Evolutionary conservation across 148 eudicot genomes (phyloP).

Genomic region (Limonium bicolor): DNA sequence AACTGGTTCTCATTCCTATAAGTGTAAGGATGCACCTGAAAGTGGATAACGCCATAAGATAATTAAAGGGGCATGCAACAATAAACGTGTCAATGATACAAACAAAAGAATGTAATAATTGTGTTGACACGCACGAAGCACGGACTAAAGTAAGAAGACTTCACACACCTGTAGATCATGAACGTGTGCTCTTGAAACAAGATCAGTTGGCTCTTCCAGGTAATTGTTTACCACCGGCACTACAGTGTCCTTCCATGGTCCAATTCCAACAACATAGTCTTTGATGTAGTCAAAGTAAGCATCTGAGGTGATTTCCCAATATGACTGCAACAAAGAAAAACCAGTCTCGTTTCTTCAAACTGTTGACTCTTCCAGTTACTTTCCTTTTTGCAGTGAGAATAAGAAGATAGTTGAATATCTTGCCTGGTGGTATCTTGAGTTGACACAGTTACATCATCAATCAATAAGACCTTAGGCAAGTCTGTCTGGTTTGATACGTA

Average conservation of each 20-base stretch:
- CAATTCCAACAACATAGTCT: constrained; percentile 74
- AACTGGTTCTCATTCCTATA: constrained; percentile 63
- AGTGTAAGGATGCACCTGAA: constrained; percentile 93
- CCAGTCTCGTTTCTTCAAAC: too few species aligned
- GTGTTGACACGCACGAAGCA: neutral
- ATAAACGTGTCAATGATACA: neutral
- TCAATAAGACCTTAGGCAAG: constrained; percentile 78
- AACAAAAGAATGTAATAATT: neutral
- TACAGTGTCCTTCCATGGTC: constrained; percentile 91
- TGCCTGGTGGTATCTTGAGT: constrained; percentile 97
- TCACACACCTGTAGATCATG: constrained; percentile 56
- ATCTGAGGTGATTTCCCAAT: constrained; percentile 86
- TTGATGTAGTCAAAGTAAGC: constrained; percentile 59
- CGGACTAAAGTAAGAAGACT: neutral
- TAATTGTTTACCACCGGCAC: constrained; percentile 60
- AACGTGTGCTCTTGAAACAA: constrained; percentile 92
- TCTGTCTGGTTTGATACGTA: constrained; percentile 66
- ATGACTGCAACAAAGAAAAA: constrained; percentile 68
- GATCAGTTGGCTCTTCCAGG: constrained; percentile 66
- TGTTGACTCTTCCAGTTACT: neutral
- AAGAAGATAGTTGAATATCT: neutral
- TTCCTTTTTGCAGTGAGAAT: neutral
- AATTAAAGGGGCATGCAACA: neutral
- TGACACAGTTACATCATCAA: constrained; percentile 42
- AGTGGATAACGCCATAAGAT: neutral